A percentile compares a stretch with the other conserved stretches of the same genome.
Conservation (phyloP, 2,329 filamentous ascomycete genomes). For the Diaporthe sp. region DNA sequence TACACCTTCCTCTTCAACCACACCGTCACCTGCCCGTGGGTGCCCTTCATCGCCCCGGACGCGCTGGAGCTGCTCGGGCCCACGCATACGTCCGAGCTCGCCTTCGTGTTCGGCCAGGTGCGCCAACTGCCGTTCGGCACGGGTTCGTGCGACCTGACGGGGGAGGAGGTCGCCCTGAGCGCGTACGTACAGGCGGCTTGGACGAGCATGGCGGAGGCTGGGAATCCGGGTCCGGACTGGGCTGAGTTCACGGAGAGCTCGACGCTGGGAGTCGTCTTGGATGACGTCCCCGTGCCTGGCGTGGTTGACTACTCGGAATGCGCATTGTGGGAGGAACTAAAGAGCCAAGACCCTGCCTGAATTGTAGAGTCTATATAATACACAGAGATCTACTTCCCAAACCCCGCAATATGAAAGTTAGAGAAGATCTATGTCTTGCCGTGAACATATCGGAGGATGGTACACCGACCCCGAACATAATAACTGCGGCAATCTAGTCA, state of each 20-base stretch:
- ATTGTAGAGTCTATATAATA: not conserved
- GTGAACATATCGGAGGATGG: not conserved
- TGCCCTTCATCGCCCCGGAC: not conserved
- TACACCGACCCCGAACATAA: not conserved
- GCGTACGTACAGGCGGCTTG: conserved; percentile 14
- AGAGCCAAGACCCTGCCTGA: not conserved
- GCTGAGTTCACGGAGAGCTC: not conserved
- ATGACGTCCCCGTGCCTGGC: not conserved
- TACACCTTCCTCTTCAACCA: conserved; percentile 8
- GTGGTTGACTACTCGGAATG: not conserved
- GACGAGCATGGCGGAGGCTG: conserved; percentile 12
- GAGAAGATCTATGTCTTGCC: not conserved
- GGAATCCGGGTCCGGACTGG: not conserved
- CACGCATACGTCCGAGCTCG: conserved; percentile 48
- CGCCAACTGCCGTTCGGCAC: conserved; percentile 39
- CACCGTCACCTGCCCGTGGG: not conserved
- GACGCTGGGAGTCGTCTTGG: not conserved
- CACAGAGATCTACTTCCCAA: not conserved
- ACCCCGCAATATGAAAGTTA: not conserved
- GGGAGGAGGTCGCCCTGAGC: not conserved
- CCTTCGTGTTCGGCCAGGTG: conserved; percentile 48
- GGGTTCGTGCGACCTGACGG: not conserved
- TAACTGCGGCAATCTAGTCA: not conserved
- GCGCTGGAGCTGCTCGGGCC: conserved; percentile 43
- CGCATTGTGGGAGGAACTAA: not conserved